These are phyloP conservation scores for Trichosporon asahii DNA, from an alignment of 1,284 basidiomycete species.

Conservation along the genomic window DNA sequence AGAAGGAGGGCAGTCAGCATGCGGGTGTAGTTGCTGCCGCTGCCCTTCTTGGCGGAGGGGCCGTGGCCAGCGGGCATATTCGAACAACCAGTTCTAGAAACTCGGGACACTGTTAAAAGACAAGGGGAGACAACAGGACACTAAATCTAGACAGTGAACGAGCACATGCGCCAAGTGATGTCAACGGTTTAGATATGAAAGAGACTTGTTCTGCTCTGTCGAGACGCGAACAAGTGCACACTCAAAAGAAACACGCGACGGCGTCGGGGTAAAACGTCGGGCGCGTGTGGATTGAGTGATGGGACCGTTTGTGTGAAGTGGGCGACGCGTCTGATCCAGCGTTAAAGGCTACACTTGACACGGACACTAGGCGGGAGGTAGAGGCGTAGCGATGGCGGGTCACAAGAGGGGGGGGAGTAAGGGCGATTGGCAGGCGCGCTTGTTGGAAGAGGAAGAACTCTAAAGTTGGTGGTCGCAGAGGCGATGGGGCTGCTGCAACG, in stretches of 20 bases:
- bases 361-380: not conserved
- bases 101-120: not conserved
- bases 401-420: not conserved
- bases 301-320: not conserved
- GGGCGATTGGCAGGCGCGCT: conserved; percentile 9
- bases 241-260: not conserved
- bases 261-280: not conserved
- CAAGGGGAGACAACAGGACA: not conserved
- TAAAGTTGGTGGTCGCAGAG: not conserved
- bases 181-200: not conserved
- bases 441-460: not conserved
- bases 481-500: not conserved
- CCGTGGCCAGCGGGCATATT: conserved; percentile 6
- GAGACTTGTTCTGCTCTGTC: not conserved
- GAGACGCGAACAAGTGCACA: not conserved
- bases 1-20: conserved; percentile 5
- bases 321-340: not conserved
- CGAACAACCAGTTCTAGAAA: not conserved
- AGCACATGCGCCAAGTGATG: not conserved
- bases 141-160: not conserved
- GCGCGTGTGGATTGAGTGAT: not conserved
- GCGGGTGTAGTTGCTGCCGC: not conserved
- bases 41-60: not conserved
- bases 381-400: not conserved
- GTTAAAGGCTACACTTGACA: not conserved